Base-by-base conservation (phyloP, 2,329 filamentous ascomycete genomes). In the Aureobasidium sp. region DNA sequence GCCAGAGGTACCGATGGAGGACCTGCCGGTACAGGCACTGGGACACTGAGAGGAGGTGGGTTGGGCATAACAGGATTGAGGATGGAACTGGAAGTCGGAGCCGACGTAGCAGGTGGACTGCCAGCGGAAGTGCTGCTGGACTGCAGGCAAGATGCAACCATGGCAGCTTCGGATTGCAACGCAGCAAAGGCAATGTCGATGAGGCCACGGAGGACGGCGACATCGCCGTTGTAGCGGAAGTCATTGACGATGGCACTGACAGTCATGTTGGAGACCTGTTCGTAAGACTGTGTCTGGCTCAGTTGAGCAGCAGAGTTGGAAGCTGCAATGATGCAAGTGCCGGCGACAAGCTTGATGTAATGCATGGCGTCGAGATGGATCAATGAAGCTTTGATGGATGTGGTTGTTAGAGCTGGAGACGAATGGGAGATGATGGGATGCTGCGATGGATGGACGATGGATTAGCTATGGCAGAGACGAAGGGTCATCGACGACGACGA, bases 101-200 rank as follows among this genome's bases (percentile, higher is more conserved):
- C 25, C n/a, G 44, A 17, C 1, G 57, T 51, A 51, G 57, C 45
- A 42, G 57, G 25, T 20, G 44, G 20, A 15, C 20, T 51, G 45
- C 22, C 22, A 29, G 57, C 20, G 2, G 57, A 22, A n/a, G 29
- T 27, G 44, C 45, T 60, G 44, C 42, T 48, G 34, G 45, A 41
- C 27, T 41, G 36, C 1, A 60, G 45, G 20, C 57, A 60, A 45
- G 57, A 51, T 49, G 57, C 31, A 22, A 60, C 57, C 45, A 60
- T 25, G 25, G 45, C 57, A 42, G 57, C 57, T 34, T 60, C 57
- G 29, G 57, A 60, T 34, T 60, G 44, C 34, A 60, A 20, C 6
- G 57, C 57, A 31, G 57, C 57, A 51, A 60, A 60, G 45, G 57
- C 57, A 51, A 60, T 51, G 36, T 60, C 57, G 25, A 60, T 60